Base-by-base conservation (phyloP, 768 basidiomycete species). In the Cystobasidium onofrii region DNA sequence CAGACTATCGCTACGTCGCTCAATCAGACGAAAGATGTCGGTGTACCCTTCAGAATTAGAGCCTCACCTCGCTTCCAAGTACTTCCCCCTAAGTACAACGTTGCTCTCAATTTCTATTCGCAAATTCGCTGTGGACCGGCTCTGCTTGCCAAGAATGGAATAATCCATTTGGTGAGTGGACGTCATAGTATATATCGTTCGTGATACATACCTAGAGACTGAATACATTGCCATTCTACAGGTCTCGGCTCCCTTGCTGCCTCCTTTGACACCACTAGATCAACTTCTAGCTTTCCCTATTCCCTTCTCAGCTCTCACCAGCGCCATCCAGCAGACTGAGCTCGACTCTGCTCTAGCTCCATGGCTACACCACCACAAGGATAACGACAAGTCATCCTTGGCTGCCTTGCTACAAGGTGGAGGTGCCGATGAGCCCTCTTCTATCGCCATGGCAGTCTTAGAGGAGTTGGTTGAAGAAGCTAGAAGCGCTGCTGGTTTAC, bases 21-120 rank as follows among this genome's bases (percentile, higher is more conserved):
- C n/a, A 55, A 61, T 31, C 41, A 73, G 18, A 64, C 46, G 13
- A 33, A 44, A 18, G 69, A 71, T 41, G 34, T 57, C 15, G 74
- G 70, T 12, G 57, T 64, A 23, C 60, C 65, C 31, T 74, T 75
- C 69, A 31, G 74, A 25, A 62, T 71, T 61, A 43, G 69, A 34
- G 25, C 27, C 36, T 34, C 27, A 2, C 69, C 69, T 1, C 50
- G 70, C 31, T 43, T 67, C 9, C 23, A 72, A 18, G 33, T 75
- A 0, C 61, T 72, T 2, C 74, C 74, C 20, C 55, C 69, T 9
- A 29, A 17, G 17, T 71, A 27, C 29, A 63, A 66, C 9, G 73
- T 83, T 73, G 79, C 78, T 69, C 76, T 83, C 77, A 83, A 83
- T 78, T 80, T 78, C 71, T 83, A 82, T 78, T 75, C 80, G 43